These are phyloP conservation scores for Miscanthus lutarioriparius DNA, from an alignment of 176 grass and related monocot genomes.

Conservation along the genomic window DNA sequence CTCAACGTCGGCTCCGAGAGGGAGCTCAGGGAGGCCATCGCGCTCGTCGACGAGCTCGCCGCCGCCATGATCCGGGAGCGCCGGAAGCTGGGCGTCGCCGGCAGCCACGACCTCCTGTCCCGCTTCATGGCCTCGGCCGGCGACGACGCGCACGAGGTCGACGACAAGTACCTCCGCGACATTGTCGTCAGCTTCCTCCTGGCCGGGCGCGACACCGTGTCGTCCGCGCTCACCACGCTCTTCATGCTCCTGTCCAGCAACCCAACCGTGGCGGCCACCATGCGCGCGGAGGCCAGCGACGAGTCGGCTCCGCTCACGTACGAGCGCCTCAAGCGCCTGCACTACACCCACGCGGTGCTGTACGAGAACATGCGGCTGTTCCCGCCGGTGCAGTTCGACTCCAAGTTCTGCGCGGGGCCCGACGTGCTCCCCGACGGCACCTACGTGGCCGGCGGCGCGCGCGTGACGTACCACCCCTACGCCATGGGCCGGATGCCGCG, in stretches of 20 bases:
- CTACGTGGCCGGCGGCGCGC: conserved; percentile 39
- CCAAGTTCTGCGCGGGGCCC: conserved; percentile 64
- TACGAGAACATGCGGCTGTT: conserved; percentile 73
- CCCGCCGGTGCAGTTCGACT: conserved; percentile 86
- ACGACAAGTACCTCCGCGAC: conserved; percentile 77
- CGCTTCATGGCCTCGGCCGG: conserved; percentile 59
- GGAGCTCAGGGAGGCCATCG: conserved; percentile 55
- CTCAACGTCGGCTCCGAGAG: conserved; percentile 71
- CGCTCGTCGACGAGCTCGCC: conserved; percentile 47
- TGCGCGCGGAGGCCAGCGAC: conserved; percentile 47
- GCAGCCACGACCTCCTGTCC: conserved; percentile 71
- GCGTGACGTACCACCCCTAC: conserved; percentile 77
- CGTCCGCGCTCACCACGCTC: conserved; percentile 70
- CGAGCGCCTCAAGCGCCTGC: conserved; percentile 28
- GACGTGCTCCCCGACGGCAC: conserved; percentile 76
- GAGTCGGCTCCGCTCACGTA: not conserved
- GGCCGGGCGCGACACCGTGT: conserved; percentile 72
- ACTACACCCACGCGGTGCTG: conserved; percentile 59
- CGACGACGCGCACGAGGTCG: not conserved
- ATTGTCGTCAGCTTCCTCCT: conserved; percentile 86
- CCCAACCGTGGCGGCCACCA: conserved; percentile 28
- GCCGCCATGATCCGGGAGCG: conserved; percentile 61
- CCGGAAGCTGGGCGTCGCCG: conserved; percentile 45
- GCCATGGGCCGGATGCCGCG: conserved; percentile 71
- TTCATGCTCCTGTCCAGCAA: conserved; percentile 74